Percentiles rank a stretch among this genome's conserved stretches.
These are phyloP conservation scores for Bathelium albidoporum DNA, from an alignment of 495 filamentous ascomycete species.

Conservation along the genomic window DNA sequence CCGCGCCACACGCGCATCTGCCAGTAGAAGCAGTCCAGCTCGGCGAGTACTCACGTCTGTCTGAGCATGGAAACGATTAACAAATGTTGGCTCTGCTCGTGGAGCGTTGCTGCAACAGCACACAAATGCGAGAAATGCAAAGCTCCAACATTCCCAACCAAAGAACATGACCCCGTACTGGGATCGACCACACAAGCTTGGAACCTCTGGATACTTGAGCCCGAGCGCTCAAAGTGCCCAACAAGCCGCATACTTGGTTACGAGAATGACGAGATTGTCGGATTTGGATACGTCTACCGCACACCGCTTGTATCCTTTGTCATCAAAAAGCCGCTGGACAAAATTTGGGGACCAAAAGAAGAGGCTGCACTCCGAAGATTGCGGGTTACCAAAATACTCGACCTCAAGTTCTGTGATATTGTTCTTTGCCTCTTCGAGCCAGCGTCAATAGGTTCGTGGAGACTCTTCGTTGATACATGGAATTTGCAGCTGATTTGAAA, in stretches of 20 bases:
- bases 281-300: not conserved
- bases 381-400: not conserved
- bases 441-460: not conserved
- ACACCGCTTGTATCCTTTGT: not conserved
- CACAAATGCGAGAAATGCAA: not conserved
- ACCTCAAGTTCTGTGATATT: not conserved
- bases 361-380: not conserved
- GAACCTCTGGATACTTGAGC: not conserved
- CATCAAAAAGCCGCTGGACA: not conserved
- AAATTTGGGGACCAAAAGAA: not conserved
- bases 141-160: not conserved
- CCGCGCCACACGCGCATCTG: conserved; percentile 48
- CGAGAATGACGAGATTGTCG: not conserved
- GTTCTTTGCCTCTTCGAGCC: not conserved
- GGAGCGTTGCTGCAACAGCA: not conserved
- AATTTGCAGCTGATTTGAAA: not conserved
- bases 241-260: not conserved
- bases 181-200: not conserved
- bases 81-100: not conserved
- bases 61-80: not conserved
- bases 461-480: not conserved
- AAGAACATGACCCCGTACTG: not conserved
- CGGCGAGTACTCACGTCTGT: conserved; percentile 28
- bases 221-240: not conserved
- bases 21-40: conserved; percentile 62